Conservation (phyloP, 2,329 filamentous ascomycete species). For the Paecilomyces sp. region DNA sequence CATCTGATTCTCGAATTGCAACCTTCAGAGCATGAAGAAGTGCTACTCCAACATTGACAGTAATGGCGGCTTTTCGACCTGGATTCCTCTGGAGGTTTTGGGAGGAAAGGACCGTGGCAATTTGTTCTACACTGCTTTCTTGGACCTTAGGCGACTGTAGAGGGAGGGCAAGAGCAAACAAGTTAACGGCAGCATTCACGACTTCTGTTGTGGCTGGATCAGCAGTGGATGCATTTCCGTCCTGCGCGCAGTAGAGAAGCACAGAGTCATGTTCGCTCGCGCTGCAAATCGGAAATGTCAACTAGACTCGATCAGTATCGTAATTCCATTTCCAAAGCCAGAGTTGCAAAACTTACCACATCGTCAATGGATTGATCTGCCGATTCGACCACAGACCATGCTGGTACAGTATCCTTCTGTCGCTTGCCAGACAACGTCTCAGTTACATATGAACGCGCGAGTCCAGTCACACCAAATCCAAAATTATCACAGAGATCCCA, state of each 20-base stretch:
- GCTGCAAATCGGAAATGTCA: conserved; percentile 61
- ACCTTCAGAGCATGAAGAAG: conserved; percentile 76
- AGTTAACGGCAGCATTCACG: conserved; percentile 84
- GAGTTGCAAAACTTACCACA: conserved; percentile 23
- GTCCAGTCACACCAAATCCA: conserved; percentile 84
- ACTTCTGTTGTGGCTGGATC: conserved; percentile 88
- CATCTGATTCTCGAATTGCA: conserved; percentile 70
- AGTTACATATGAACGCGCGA: conserved; percentile 71
- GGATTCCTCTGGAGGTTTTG: conserved; percentile 74
- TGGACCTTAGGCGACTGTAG: conserved; percentile 86
- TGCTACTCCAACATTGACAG: conserved; percentile 80
- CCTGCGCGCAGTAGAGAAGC: conserved; percentile 58
- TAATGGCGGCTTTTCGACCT: conserved; percentile 82
- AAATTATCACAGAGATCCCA: conserved; percentile 95
- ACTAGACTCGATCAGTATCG: conserved; percentile 21
- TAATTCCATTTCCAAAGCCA: neutral
- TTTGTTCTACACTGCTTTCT: conserved; percentile 90
- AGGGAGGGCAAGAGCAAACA: conserved; percentile 87
- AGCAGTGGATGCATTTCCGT: conserved; percentile 46
- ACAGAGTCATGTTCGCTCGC: conserved; percentile 87
- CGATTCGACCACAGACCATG: conserved; percentile 32
- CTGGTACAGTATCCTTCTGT: conserved; percentile 48
- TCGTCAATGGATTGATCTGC: conserved; percentile 34
- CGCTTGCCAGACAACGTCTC: conserved; percentile 64
- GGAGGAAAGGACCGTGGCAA: conserved; percentile 80